Base-by-base conservation (phyloP, 2,329 filamentous ascomycete genomes). In the Periconia sp. region DNA sequence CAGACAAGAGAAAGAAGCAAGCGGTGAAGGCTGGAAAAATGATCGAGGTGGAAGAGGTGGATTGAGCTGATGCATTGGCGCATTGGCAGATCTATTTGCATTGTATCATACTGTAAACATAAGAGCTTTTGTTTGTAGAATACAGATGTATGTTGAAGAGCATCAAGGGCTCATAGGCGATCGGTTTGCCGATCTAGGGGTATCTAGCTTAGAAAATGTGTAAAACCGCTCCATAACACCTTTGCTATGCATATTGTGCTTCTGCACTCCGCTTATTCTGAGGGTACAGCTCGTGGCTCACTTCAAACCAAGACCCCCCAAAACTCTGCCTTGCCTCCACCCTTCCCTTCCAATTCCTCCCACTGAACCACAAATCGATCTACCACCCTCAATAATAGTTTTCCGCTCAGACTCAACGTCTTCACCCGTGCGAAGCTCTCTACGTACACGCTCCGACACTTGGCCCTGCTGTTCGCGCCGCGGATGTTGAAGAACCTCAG, bases 381-480 rank as follows among this genome's bases (percentile, higher is more conserved):
- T 34, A 88, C 88, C 28, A 95, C 71, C 32, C 76, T 73, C 2
- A 86, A 71, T 43, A 99, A 75, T 25, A 97, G 73, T 64, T 83
- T 86, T 0, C 92, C 94, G 25, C 89, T 95, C 46, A 96, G 69
- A 72, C 92, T 97, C 52, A 97, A 71, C 10, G 82, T 86, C 53
- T 80, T 85, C 12, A 95, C 88, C 12, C 94, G 81, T 3, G 94
- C 92, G 86, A 92, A 96, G 15, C 88, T 94, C 76, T 99, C 94
- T 19, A 96, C 82, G 66, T 94, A 99, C 11, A 97, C 76, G 8
- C 88, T 85, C 50, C 84, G 82, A 73, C 92, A 85, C 51, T 79
- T 80, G 19, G 77, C 71, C 15, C 74, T 66, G 6, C 61, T 61
- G 25, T 69, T 50, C 22, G 59, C 68, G 8, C 71, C 68, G 35